Percentiles rank a stretch among this genome's conserved stretches.
These are phyloP conservation scores for Diaporthe destruens DNA, from an alignment of 2,329 filamentous ascomycete species.

Conservation along the genomic window DNA sequence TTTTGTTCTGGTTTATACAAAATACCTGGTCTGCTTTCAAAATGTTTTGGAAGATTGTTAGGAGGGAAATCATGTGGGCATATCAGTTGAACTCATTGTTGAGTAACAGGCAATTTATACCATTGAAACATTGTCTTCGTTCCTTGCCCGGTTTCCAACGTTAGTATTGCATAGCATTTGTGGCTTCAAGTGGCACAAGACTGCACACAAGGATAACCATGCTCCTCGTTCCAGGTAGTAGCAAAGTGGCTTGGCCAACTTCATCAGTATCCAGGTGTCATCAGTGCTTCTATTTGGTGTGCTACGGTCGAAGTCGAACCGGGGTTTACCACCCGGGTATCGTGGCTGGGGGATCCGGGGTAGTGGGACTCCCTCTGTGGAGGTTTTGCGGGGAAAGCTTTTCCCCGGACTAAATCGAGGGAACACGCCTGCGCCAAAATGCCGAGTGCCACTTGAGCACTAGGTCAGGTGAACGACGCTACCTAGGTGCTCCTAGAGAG, in stretches of 20 bases:
- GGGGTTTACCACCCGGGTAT: background rate
- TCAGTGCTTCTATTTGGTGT: too few species aligned
- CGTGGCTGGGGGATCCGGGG: constrained; percentile 21
- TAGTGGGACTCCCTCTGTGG: background rate
- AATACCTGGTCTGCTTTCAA: constrained; percentile 6
- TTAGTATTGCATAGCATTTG: too few species aligned
- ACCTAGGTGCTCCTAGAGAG: constrained; percentile 2
- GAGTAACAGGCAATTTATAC: background rate
- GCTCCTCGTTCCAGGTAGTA: background rate
- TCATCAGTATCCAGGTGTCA: too few species aligned
- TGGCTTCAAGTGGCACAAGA: too few species aligned
- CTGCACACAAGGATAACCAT: too few species aligned
- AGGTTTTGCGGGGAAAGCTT: constrained; percentile 35
- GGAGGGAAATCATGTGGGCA: constrained; percentile 23
- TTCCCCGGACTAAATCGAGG: background rate
- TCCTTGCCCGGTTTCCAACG: too few species aligned
- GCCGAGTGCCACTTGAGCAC: constrained; percentile 31
- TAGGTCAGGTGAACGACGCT: constrained; percentile 21
- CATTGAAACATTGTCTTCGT: too few species aligned
- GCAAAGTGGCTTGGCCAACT: too few species aligned
- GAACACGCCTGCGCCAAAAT: background rate
- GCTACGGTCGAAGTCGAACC: background rate
- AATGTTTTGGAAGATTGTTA: background rate
- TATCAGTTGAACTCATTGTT: background rate
- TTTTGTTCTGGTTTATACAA: constrained; percentile 6